phyloP scores from a whole-genome alignment of 306 rosid genomes.

The Quillaja saponaria region DNA sequence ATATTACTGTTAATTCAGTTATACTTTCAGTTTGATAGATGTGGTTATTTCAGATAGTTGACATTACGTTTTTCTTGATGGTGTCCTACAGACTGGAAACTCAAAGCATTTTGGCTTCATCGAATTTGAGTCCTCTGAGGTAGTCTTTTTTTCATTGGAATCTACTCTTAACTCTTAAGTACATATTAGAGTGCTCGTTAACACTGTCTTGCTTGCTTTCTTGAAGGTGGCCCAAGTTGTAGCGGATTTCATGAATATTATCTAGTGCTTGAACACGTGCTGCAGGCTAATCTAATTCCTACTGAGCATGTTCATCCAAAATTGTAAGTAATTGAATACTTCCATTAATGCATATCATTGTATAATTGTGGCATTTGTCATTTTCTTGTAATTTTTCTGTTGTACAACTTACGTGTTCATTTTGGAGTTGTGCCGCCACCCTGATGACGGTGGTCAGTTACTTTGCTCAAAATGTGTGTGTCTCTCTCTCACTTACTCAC shows the following conservation, averaged over 20 bases:
- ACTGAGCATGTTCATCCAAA: constrained; percentile 70
- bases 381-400: neutral
- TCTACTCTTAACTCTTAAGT: too few species aligned
- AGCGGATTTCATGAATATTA: constrained; percentile 89
- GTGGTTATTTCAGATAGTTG: constrained; percentile 8
- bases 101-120: constrained; percentile 83
- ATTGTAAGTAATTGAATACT: constrained; percentile 51
- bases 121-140: constrained; percentile 84
- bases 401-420: neutral
- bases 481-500: too few species aligned
- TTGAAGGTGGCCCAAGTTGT: constrained; percentile 85
- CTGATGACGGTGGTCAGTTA: neutral
- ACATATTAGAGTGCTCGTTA: too few species aligned
- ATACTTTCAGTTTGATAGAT: constrained; percentile 6
- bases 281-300: constrained; percentile 71
- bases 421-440: neutral
- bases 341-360: neutral
- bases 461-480: too few species aligned
- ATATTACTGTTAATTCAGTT: neutral
- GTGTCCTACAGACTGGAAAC: constrained; percentile 61
- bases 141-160: constrained; percentile 24
- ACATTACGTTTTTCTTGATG: constrained; percentile 2
- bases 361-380: neutral
- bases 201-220: constrained; percentile 10
- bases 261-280: constrained; percentile 71